Base-by-base conservation (phyloP, 305 asterid genomes). In the Stenogyne calaminthoides region DNA sequence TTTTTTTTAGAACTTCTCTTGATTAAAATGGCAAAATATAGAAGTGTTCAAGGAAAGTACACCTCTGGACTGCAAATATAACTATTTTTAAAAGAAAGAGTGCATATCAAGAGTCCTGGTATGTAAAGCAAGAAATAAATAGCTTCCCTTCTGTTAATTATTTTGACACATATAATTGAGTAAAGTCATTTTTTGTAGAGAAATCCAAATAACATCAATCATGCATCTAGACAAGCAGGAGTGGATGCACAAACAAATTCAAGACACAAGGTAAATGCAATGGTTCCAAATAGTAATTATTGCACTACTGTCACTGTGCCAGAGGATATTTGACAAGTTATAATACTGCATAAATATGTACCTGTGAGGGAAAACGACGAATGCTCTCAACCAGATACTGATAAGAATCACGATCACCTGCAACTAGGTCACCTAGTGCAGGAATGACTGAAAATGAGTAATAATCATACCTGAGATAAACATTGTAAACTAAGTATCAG, bases 361-460 rank as follows among this genome's bases (percentile, higher is more conserved):
- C 98, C 98, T 94, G 98, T 22, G 86, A 61, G 52, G 98, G 98
- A 66, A 93, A 93, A 29, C 93, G 94, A 19, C 98, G 97, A 70
- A 86, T 76, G 63, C 98, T 94, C 85, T 94, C 97, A 67, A 94
- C 97, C 74, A 94, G 80, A 80, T 94, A 91, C 70, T 91, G 91
- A 76, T 94, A 91, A 75, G 98, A 88, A 51, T 83, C 91, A 59
- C 97, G 88, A 82, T 94, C 98, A 67, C 97, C 95, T 5, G 95
- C 91, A 68, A 94, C 95, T 55, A 91, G 80, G 82, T 91, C 87
- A 69, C 97, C 98, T 7, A 94, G 14, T 19, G 89, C 84, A 2
- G 98, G 98, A 73, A 91, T 90, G 72, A 94, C 89, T 36, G 97
- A 86, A 87, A 94, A 94, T 7, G 98, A 91, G 84, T 94, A 94